These are phyloP conservation scores for Trifolium subterraneum DNA, from an alignment of 306 rosid genomes.

Conservation along the genomic window DNA sequence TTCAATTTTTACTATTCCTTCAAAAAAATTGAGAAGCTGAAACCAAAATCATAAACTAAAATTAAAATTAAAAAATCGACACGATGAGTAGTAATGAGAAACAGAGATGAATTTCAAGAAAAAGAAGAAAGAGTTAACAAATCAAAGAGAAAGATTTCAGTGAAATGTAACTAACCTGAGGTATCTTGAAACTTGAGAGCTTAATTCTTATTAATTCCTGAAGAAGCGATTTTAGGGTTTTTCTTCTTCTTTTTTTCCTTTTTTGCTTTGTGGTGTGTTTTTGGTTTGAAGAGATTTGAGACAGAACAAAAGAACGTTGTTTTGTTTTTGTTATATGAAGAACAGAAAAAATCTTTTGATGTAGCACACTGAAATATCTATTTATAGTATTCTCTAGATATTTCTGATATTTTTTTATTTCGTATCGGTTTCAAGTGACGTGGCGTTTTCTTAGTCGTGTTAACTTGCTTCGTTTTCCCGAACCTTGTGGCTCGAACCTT, in stretches of 20 bases:
- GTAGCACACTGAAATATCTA: not conserved
- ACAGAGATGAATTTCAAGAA: not conserved
- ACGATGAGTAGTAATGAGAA: not conserved
- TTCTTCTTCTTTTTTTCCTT: not conserved
- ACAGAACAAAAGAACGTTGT: too few species aligned
- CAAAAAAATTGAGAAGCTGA: not conserved
- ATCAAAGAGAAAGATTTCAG: not conserved
- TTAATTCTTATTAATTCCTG: not conserved
- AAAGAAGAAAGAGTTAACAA: not conserved
- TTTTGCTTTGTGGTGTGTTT: not conserved
- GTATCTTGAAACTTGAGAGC: not conserved
- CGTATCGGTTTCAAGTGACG: not conserved
- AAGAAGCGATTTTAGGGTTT: not conserved
- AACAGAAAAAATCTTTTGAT: not conserved
- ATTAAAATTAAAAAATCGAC: too few species aligned
- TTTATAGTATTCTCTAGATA: constrained; percentile 12
- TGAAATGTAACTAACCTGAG: constrained; percentile 1
- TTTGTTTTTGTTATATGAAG: not conserved
- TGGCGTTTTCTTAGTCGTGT: constrained; percentile 3
- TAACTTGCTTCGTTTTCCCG: not conserved
- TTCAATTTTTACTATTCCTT: not conserved
- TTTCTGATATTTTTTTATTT: not conserved
- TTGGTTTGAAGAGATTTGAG: not conserved
- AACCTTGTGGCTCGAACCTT: not conserved
- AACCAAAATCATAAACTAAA: not conserved